Percentiles rank a stretch among this genome's conserved stretches.
phyloP scores from a whole-genome alignment of 2,329 filamentous ascomycete species.

The Graphiopsis chlorocephala region DNA sequence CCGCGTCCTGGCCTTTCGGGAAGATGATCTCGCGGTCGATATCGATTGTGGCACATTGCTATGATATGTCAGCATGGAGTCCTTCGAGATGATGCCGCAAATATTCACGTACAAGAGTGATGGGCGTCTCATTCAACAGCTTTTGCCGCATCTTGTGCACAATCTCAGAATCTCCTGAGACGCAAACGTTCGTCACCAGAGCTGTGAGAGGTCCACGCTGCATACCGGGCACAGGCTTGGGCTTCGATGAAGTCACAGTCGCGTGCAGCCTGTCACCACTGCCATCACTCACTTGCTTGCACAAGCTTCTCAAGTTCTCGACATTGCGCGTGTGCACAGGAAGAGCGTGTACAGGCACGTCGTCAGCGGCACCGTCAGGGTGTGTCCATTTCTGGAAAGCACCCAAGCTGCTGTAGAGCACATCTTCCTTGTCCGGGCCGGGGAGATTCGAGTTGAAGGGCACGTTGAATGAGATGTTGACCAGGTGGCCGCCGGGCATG shows the following conservation, averaged over 20 bases:
- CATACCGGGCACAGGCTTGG: constrained; percentile 58
- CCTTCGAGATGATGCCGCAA: background rate
- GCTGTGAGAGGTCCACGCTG: constrained; percentile 50
- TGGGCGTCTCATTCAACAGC: constrained; percentile 86
- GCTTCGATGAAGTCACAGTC: constrained; percentile 76
- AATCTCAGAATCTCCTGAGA: constrained; percentile 81
- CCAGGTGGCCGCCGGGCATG: constrained; percentile 71
- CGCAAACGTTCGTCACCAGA: constrained; percentile 76
- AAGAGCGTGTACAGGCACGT: constrained; percentile 79
- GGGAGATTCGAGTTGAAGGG: constrained; percentile 90
- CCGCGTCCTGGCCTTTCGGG: constrained; percentile 56
- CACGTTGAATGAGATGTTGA: constrained; percentile 96
- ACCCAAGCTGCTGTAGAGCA: constrained; percentile 85
- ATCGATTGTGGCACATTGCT: constrained; percentile 63
- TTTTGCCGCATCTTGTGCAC: constrained; percentile 87
- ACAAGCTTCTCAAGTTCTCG: constrained; percentile 72
- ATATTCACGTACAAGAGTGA: constrained; percentile 73
- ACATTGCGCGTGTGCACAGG: constrained; percentile 91
- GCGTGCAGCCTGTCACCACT: constrained; percentile 69
- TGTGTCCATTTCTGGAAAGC: constrained; percentile 92
- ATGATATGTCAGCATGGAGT: constrained; percentile 1
- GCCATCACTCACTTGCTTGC: constrained; percentile 72
- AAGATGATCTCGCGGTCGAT: constrained; percentile 90
- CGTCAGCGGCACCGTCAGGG: constrained; percentile 79
- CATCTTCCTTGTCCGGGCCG: constrained; percentile 90